Evolutionary conservation across 2,329 filamentous ascomycete species (phyloP).

Genomic region (Chaetomium sp.): DNA sequence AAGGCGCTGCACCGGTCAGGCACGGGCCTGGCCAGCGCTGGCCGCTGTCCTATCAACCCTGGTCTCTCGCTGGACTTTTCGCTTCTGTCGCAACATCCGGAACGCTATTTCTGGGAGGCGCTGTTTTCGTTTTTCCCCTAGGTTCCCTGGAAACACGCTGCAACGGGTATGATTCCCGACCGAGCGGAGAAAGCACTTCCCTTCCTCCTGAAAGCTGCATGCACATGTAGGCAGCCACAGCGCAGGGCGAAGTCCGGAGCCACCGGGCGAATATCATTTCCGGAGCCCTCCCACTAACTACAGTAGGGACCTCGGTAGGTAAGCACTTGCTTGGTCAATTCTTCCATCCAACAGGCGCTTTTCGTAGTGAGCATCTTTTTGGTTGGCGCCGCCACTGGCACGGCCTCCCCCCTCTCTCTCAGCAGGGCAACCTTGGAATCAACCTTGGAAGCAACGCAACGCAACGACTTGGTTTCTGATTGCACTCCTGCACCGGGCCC

Average conservation of each 20-base stretch:
- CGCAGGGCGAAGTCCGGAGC: not conserved
- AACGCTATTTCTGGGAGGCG: slow-evolving; percentile 22
- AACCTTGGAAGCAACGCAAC: not conserved
- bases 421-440: not conserved
- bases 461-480: not conserved
- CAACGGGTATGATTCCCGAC: slow-evolving; percentile 15
- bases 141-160: not conserved
- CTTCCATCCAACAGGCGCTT: slow-evolving; percentile 17
- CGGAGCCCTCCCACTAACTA: not conserved
- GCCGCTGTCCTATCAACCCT: slow-evolving; percentile 1
- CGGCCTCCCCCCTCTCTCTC: not conserved
- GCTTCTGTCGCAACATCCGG: slow-evolving; percentile 14
- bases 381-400: slow-evolving; percentile 10
- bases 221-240: not conserved
- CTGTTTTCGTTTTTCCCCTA: not conserved
- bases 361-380: not conserved
- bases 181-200: not conserved
- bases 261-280: slow-evolving; percentile 19
- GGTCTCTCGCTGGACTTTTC: not conserved
- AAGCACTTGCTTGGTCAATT: slow-evolving; percentile 1
- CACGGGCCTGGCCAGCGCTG: slow-evolving; percentile 5
- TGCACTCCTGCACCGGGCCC: slow-evolving; percentile 6
- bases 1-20: slow-evolving; percentile 19
- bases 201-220: not conserved
- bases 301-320: no score